These are phyloP conservation scores for Dothistroma pini DNA, from an alignment of 2,329 filamentous ascomycete genomes.

Conservation along the genomic window DNA sequence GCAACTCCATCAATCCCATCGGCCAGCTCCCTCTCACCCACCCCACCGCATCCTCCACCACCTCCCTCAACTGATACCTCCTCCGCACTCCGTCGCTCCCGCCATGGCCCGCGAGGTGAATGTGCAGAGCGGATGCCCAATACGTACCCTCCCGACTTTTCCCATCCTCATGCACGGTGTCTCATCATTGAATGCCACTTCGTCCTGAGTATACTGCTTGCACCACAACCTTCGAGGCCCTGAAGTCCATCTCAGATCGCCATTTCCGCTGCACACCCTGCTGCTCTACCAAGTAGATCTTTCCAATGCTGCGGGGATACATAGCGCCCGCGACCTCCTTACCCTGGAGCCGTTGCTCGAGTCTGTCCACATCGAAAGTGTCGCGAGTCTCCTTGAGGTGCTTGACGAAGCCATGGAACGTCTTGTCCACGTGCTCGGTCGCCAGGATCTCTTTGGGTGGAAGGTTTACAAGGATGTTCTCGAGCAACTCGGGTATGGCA, in stretches of 20 bases:
- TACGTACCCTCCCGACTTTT: background rate
- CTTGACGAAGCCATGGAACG: background rate
- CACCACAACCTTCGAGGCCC: background rate
- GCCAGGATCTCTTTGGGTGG: background rate
- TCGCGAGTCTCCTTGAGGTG: background rate
- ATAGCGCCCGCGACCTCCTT: background rate
- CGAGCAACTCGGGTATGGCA: background rate
- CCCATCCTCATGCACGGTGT: background rate
- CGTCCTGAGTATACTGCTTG: background rate
- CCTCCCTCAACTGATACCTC: background rate
- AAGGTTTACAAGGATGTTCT: constrained; percentile 2
- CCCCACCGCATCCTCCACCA: background rate
- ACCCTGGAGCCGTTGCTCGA: background rate
- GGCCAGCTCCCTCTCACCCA: background rate
- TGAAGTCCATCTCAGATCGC: background rate
- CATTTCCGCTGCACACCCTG: background rate
- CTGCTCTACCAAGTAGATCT: background rate
- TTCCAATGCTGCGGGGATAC: background rate
- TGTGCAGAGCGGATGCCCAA: background rate
- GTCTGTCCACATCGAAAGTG: background rate
- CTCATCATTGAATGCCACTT: background rate
- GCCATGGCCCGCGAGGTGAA: background rate
- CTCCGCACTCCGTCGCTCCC: background rate
- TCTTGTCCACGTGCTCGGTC: background rate
- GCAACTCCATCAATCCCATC: background rate